phyloP scores from a whole-genome alignment of 1,284 basidiomycete genomes.

The Sporisorium reilianum region DNA sequence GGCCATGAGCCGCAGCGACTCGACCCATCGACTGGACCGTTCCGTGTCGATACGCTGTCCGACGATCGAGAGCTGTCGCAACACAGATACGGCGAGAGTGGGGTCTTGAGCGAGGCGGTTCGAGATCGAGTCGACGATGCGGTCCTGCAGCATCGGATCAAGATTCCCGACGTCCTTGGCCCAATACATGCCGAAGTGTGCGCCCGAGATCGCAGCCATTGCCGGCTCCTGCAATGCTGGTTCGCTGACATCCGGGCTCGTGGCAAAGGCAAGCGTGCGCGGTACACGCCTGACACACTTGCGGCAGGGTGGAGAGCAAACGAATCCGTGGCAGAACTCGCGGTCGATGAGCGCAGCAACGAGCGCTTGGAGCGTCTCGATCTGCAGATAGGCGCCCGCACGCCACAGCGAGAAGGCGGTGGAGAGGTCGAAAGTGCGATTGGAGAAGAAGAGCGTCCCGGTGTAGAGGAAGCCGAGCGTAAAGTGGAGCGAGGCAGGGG shows the following conservation, averaged over 20 bases:
- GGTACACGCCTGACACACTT: conserved; percentile 62
- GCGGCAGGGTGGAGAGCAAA: conserved; percentile 61
- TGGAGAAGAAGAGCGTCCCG: conserved; percentile 90
- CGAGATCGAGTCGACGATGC: conserved; percentile 47
- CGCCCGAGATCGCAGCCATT: conserved; percentile 45
- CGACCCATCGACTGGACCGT: conserved; percentile 56
- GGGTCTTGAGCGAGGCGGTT: conserved; percentile 32
- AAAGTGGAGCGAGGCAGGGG: conserved; percentile 92
- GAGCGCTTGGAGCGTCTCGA: conserved; percentile 71
- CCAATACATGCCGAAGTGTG: conserved; percentile 63
- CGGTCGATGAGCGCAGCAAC: conserved; percentile 53
- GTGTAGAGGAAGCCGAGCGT: conserved; percentile 94
- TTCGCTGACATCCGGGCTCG: conserved; percentile 55
- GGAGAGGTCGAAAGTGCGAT: conserved; percentile 89
- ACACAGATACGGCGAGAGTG: conserved; percentile 23
- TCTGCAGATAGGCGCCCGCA: conserved; percentile 82
- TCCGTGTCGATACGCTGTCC: conserved; percentile 55
- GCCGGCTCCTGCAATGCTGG: conserved; percentile 37
- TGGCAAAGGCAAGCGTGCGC: conserved; percentile 55
- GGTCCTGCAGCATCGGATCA: conserved; percentile 45
- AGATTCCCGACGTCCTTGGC: conserved; percentile 61
- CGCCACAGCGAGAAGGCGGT: conserved; percentile 91
- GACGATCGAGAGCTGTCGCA: conserved; percentile 57
- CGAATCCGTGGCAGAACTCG: conserved; percentile 64
- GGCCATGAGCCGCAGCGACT: conserved; percentile 57